Conservation (phyloP, 495 filamentous ascomycete species). For the Neurospora sp. region DNA sequence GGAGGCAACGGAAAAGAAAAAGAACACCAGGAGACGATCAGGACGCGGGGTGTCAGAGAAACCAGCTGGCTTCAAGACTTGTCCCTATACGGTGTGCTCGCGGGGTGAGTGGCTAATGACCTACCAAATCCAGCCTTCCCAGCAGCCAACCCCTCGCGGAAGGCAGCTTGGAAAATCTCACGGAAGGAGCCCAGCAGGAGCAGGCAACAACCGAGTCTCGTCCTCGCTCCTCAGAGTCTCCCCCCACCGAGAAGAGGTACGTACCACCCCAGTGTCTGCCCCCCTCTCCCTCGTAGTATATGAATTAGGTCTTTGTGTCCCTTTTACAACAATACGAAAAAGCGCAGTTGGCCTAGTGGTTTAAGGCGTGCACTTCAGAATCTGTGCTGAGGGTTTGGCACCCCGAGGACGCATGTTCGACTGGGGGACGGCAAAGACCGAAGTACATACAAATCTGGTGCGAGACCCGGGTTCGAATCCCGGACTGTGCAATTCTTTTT, state of each 20-base stretch:
- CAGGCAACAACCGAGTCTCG: neutral
- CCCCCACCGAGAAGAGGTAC: neutral
- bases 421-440: neutral
- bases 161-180: neutral
- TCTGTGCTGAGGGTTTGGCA: neutral
- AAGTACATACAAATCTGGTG: neutral
- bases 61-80: neutral
- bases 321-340: neutral
- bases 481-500: neutral
- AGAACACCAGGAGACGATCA: neutral
- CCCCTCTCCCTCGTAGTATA: neutral
- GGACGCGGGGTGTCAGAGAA: neutral
- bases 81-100: neutral
- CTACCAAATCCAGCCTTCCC: neutral
- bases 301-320: neutral
- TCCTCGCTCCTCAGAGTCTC: neutral
- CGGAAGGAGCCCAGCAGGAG: neutral
- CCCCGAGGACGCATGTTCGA: neutral
- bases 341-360: neutral
- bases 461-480: neutral
- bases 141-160: neutral
- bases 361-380: neutral
- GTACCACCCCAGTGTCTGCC: neutral
- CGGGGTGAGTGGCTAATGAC: neutral
- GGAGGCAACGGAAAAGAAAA: neutral